Evolutionary conservation across 176 grass and related monocot species (phyloP).

Genomic region (Aegilops sharonensis): DNA sequence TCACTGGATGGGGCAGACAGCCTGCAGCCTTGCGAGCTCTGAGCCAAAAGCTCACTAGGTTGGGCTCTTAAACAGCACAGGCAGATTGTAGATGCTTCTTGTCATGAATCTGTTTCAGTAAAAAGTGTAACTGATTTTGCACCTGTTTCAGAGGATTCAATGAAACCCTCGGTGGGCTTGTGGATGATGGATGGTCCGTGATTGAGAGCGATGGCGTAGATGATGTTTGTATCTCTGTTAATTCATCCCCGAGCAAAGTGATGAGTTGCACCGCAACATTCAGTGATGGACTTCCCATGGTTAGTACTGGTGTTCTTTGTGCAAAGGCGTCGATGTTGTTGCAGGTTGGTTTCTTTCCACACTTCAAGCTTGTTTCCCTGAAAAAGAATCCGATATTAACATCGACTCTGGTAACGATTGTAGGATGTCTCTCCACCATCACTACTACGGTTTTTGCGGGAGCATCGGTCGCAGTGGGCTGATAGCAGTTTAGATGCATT

Average conservation of each 20-base stretch:
- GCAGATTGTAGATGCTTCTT: not conserved
- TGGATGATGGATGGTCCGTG: conserved; percentile 83
- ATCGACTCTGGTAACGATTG: not conserved
- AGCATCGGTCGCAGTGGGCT: conserved; percentile 79
- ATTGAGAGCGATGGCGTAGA: conserved; percentile 61
- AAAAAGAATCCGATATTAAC: not conserved
- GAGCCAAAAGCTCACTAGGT: conserved; percentile 89
- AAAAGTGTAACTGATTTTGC: not conserved
- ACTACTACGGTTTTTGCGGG: conserved; percentile 54
- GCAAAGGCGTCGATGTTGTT: conserved; percentile 91
- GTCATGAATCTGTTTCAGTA: conserved; percentile 11
- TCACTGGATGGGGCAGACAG: conserved; percentile 69
- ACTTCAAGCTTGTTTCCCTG: not conserved
- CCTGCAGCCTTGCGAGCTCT: conserved; percentile 84
- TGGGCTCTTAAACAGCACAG: conserved; percentile 14
- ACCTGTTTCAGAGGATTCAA: conserved; percentile 75
- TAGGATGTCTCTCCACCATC: conserved; percentile 60
- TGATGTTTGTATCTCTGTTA: conserved; percentile 79
- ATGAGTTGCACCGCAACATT: conserved; percentile 55
- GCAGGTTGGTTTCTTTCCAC: conserved; percentile 48
- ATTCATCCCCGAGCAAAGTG: conserved; percentile 63
- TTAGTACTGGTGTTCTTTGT: conserved; percentile 71
- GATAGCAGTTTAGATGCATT: conserved; percentile 67
- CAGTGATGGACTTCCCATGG: conserved; percentile 46
- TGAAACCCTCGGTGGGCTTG: conserved; percentile 86